These are phyloP conservation scores for Grifola frondosa DNA, from an alignment of 1,284 basidiomycete genomes.

Conservation along the genomic window DNA sequence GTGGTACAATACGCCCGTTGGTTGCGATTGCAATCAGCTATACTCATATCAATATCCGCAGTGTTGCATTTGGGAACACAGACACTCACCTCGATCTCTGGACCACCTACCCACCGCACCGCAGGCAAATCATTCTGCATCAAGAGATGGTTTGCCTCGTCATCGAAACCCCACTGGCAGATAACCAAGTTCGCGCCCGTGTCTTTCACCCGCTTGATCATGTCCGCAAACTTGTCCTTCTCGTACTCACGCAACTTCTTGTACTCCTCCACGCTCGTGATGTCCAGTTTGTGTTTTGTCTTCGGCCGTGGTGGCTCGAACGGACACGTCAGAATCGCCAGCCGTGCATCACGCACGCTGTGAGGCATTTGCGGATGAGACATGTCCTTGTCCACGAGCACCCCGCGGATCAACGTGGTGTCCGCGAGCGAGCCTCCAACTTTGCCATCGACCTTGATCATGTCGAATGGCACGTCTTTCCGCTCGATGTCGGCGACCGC, in stretches of 20 bases:
- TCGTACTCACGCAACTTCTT: constrained; percentile 94
- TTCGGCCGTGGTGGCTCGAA: constrained; percentile 99
- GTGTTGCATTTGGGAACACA: neutral
- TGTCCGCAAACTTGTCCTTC: constrained; percentile 92
- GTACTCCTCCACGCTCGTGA: constrained; percentile 97
- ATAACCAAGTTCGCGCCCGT: constrained; percentile 99
- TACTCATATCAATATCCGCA: neutral
- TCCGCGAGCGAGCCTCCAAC: constrained; percentile 96
- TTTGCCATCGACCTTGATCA: constrained; percentile 99
- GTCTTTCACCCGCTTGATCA: constrained; percentile 97
- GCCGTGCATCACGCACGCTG: constrained; percentile 82
- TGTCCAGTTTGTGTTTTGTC: constrained; percentile 99
- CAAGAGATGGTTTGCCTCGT: constrained; percentile 97
- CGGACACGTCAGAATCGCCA: constrained; percentile 97
- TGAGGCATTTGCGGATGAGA: constrained; percentile 98
- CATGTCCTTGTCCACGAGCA: constrained; percentile 99
- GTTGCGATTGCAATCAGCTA: constrained; percentile 98
- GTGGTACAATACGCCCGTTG: constrained; percentile 95
- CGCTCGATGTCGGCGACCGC: constrained; percentile 94
- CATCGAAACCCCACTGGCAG: constrained; percentile 99
- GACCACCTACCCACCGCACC: constrained; percentile 99
- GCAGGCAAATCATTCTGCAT: constrained; percentile 98
- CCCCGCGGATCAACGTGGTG: constrained; percentile 90
- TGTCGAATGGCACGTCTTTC: constrained; percentile 95
- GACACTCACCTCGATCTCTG: constrained; percentile 87